A percentile compares a stretch with the other conserved stretches of the same genome.
Conservation (phyloP, 495 filamentous ascomycete species). For the Penicillium dipodomyicola region DNA sequence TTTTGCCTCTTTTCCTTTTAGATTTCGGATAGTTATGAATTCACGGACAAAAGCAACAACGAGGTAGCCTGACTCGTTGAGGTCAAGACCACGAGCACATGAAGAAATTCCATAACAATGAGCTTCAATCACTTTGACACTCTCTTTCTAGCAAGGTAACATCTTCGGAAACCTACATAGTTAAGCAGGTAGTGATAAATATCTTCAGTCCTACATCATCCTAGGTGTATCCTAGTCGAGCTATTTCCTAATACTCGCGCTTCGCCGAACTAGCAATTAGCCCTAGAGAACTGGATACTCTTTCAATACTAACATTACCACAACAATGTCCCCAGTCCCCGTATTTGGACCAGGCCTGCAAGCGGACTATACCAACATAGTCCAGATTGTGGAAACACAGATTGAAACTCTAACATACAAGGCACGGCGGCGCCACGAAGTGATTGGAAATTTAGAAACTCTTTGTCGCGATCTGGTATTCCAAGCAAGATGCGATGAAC, state of each 20-base stretch:
- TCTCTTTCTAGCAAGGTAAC: neutral
- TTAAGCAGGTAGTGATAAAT: neutral
- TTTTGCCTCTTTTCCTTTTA: neutral
- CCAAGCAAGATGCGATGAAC: neutral
- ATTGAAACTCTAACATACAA: conserved; percentile 1
- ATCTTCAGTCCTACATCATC: neutral
- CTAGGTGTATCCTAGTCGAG: neutral
- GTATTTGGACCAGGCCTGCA: neutral
- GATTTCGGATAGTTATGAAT: neutral
- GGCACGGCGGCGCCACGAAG: neutral
- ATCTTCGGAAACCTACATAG: neutral
- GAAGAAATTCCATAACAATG: neutral
- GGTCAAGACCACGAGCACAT: neutral
- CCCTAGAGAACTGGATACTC: neutral
- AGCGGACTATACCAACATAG: neutral
- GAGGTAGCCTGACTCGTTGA: neutral
- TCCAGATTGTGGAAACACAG: neutral
- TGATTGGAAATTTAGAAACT: neutral
- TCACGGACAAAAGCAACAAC: neutral
- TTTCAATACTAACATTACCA: neutral
- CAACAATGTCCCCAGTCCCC: neutral
- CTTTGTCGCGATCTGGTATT: neutral
- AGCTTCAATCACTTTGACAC: neutral
- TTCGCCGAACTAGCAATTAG: neutral
- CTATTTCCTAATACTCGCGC: neutral